Evolutionary conservation across 768 basidiomycete species (phyloP), one percentile per base, ranked within the genome.

Genomic region (Boletus speciosus): DNA sequence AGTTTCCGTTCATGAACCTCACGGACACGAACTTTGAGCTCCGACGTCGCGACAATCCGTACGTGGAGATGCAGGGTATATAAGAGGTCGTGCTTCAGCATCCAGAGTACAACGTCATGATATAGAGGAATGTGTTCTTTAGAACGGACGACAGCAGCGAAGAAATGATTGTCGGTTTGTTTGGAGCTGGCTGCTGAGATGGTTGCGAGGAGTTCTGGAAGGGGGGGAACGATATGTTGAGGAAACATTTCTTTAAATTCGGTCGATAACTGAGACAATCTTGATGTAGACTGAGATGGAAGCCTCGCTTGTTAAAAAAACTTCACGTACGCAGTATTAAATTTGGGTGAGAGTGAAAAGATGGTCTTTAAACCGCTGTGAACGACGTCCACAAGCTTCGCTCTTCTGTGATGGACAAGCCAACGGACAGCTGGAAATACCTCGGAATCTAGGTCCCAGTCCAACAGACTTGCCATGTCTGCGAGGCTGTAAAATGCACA

Each of bases 361-460:
- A 92, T 80, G 0, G 90, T 94, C 69, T 90, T 88, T 41, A 98
- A 70, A 42, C 85, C 81, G 4, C 71, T 74, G 62, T 93, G 90
- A 32, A 98, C 83, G 16, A 85, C 81, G 57, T 98, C 94, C 40
- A 97, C 86, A 27, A 98, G 76, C 61, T 92, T 92, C 6, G 93
- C 96, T 63, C 91, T 81, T 49, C 91, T 81, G 71, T 94, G 93
- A 55, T 91, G 85, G 31, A 98, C 89, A 31, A 99, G 78, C 82
- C 93, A 93, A 16, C 92, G 83, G 9, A 96, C 95, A n/a, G 90
- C 83, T 1, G 93, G 90, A 64, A 89, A 90, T 1, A 96, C 79
- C 61, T 96, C 91, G 0, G 81, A 75, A 60, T 92, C 84, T 7
- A 92, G 73, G 59, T 93, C 86, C 83, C 91, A 91, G 53, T 93